Evolutionary conservation across 1,139 yeast species (phyloP).

Genomic region (Kurtzmaniella quercitrusa): DNA sequence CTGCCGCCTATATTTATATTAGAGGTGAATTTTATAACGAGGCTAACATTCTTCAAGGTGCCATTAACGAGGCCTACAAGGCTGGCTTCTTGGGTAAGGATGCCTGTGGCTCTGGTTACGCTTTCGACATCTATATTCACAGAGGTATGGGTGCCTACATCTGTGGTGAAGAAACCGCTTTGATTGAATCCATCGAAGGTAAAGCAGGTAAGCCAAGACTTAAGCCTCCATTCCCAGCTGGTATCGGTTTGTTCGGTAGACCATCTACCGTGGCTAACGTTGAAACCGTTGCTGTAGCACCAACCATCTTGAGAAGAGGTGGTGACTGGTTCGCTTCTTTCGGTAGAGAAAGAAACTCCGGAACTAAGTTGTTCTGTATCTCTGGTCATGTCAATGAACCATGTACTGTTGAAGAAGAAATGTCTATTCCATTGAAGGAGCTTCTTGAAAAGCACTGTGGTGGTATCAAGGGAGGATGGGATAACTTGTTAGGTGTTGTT

Average conservation of each 20-base stretch:
- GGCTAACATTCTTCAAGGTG: constrained; percentile 64
- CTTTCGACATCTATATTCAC: constrained; percentile 76
- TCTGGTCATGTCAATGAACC: constrained; percentile 91
- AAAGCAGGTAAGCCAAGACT: constrained; percentile 90
- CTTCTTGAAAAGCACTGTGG: constrained; percentile 85
- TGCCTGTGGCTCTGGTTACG: constrained; percentile 84
- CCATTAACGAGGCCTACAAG: constrained; percentile 81
- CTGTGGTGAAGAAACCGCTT: constrained; percentile 88
- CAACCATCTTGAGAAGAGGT: constrained; percentile 84
- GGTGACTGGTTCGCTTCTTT: constrained; percentile 80
- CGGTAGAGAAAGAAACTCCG: constrained; percentile 80
- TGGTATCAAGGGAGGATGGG: constrained; percentile 90
- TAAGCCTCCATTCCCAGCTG: constrained; percentile 94
- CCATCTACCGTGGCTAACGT: constrained; percentile 88
- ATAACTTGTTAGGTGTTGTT: constrained; percentile 75
- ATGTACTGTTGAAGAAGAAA: constrained; percentile 88
- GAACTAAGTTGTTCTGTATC: constrained; percentile 79
- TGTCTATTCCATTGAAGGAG: constrained; percentile 82
- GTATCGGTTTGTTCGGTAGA: constrained; percentile 86
- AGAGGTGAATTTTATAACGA: constrained; percentile 88
- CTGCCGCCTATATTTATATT: constrained; percentile 86
- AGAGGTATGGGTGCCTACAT: constrained; percentile 91
- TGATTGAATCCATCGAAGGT: constrained; percentile 84
- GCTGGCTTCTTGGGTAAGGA: constrained; percentile 78
- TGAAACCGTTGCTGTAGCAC: constrained; percentile 85